Conservation (phyloP, 768 basidiomycete genomes). For the Panaeolus papilionaceus region DNA sequence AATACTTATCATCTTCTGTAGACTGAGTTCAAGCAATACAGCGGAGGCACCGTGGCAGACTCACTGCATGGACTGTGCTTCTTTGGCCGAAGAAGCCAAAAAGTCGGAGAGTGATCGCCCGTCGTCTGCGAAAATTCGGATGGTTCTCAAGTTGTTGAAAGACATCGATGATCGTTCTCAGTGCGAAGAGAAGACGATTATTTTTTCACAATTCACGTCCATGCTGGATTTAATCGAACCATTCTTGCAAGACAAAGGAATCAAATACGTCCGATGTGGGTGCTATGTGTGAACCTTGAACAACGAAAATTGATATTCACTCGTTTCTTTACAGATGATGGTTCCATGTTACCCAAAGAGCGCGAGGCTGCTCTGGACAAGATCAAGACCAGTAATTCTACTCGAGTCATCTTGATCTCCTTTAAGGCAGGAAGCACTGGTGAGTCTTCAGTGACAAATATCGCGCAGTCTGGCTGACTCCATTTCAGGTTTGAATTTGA, state of each 20-base stretch:
- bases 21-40: slow-evolving; percentile 44
- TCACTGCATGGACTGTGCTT: slow-evolving; percentile 66
- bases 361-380: slow-evolving; percentile 77
- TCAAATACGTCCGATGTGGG: slow-evolving; percentile 89
- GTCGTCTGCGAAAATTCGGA: slow-evolving; percentile 86
- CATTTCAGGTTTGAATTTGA: slow-evolving; percentile 79
- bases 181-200: slow-evolving; percentile 87
- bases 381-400: slow-evolving; percentile 65
- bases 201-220: slow-evolving; percentile 93
- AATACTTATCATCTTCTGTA: slow-evolving; percentile 28
- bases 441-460: slow-evolving; percentile 36
- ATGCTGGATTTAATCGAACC: slow-evolving; percentile 89
- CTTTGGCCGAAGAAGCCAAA: slow-evolving; percentile 54
- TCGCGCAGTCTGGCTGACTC: slow-evolving; percentile 13
- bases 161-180: slow-evolving; percentile 65
- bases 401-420: slow-evolving; percentile 87
- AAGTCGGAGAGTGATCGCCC: slow-evolving; percentile 61
- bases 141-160: slow-evolving; percentile 74
- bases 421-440: slow-evolving; percentile 98
- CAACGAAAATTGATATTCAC: neutral
- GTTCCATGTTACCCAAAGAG: slow-evolving; percentile 78
- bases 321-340: slow-evolving; percentile 69
- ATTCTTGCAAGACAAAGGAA: slow-evolving; percentile 71
- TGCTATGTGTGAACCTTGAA: slow-evolving; percentile 23
- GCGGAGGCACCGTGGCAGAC: slow-evolving; percentile 46